These are phyloP conservation scores for Eragrostis tef DNA, from an alignment of 202 grass and related monocot genomes.

Conservation along the genomic window DNA sequence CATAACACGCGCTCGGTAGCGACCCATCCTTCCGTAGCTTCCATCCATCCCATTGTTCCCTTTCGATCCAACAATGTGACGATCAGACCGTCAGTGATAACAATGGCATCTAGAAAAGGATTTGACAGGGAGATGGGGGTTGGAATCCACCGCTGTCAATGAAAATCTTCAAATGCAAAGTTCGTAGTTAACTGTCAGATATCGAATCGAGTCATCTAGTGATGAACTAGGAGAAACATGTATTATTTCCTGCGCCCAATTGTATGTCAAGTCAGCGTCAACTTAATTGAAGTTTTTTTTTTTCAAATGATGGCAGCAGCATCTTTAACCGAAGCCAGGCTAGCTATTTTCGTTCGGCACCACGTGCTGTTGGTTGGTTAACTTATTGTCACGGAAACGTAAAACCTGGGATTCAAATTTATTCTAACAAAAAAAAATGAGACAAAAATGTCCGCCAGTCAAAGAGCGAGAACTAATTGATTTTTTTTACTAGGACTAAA, in stretches of 20 bases:
- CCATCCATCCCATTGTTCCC: neutral
- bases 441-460: neutral
- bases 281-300: too few species aligned
- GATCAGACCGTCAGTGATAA: neutral
- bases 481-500: neutral
- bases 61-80: slow-evolving; percentile 15
- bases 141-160: slow-evolving; percentile 30
- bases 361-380: neutral
- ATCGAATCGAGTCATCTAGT: neutral
- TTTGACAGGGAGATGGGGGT: neutral
- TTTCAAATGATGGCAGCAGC: neutral
- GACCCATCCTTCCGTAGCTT: neutral
- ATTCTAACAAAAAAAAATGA: too few species aligned
- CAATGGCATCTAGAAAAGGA: neutral
- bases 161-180: neutral
- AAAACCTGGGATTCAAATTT: neutral
- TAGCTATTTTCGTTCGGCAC: neutral
- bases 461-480: neutral
- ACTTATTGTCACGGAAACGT: neutral
- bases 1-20: neutral
- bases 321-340: neutral
- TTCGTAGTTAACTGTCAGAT: neutral
- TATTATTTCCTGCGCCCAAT: too few species aligned
- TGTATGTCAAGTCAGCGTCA: too few species aligned
- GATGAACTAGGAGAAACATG: neutral